Conservation (phyloP, 176 grass and related monocot genomes). For the Avena eriantha region DNA sequence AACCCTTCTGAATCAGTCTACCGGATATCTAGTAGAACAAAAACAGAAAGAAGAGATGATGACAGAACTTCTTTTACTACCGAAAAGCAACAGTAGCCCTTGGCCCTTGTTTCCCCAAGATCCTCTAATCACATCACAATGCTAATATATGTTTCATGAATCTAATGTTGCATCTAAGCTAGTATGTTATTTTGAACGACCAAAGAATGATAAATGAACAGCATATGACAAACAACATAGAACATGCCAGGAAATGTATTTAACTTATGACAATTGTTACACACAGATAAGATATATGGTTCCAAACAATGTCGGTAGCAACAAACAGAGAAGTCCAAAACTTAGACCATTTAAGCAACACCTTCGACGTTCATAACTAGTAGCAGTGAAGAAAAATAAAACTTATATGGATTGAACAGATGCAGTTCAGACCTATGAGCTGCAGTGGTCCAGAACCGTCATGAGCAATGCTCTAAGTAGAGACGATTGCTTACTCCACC, state of each 20-base stretch:
- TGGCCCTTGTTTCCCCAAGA: neutral
- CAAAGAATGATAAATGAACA: neutral
- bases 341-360: constrained; percentile 26
- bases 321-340: constrained; percentile 24
- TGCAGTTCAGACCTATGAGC: constrained; percentile 35
- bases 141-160: neutral
- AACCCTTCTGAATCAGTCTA: neutral
- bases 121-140: neutral
- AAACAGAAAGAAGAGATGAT: neutral
- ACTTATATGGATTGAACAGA: constrained; percentile 35
- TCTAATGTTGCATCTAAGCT: neutral
- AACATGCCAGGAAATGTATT: neutral
- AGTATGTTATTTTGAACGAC: neutral
- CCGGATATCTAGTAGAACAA: neutral
- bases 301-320: neutral
- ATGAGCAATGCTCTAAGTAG: neutral
- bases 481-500: constrained; percentile 46
- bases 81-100: neutral
- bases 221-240: constrained; percentile 21
- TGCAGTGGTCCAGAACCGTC: neutral
- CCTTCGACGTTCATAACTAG: neutral
- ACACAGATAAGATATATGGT: neutral
- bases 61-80: neutral
- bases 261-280: neutral
- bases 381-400: constrained; percentile 5